Conservation (phyloP, 257 asterid genomes). For the Fraxinus pennsylvanica region DNA sequence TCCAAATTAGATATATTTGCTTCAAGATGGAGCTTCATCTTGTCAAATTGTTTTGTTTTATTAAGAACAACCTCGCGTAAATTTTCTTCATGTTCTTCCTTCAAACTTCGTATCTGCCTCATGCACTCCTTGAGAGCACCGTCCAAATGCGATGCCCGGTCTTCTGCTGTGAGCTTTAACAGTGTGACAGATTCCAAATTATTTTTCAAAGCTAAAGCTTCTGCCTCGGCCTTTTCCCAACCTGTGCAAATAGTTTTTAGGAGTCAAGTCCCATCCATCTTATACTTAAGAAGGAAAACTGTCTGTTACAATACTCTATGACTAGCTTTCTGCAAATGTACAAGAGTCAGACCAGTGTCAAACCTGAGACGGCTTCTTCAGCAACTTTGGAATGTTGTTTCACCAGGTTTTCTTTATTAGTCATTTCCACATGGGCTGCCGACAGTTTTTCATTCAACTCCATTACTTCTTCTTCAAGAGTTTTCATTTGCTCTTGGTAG, state of each 20-base stretch:
- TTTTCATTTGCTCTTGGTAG: slow-evolving; percentile 51
- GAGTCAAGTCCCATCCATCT: slow-evolving; percentile 25
- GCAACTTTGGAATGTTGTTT: slow-evolving; percentile 98
- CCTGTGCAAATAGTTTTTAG: slow-evolving; percentile 48
- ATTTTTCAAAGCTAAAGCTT: slow-evolving; percentile 78
- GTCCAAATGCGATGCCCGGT: slow-evolving; percentile 81
- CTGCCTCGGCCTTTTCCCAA: slow-evolving; percentile 99
- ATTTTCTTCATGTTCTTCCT: slow-evolving; percentile 81
- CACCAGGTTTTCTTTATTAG: slow-evolving; percentile 75
- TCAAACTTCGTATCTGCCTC: slow-evolving; percentile 85
- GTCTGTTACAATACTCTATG: neutral
- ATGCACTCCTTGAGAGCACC: slow-evolving; percentile 97
- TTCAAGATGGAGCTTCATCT: slow-evolving; percentile 78
- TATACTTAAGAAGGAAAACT: neutral
- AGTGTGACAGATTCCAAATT: slow-evolving; percentile 92
- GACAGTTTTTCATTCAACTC: slow-evolving; percentile 78
- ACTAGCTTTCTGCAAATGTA: neutral
- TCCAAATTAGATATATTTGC: slow-evolving; percentile 61
- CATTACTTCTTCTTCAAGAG: slow-evolving; percentile 66
- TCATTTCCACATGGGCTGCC: slow-evolving; percentile 69
- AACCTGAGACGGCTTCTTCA: slow-evolving; percentile 99
- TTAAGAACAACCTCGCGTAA: slow-evolving; percentile 63
- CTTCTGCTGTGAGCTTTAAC: slow-evolving; percentile 93
- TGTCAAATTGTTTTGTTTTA: slow-evolving; percentile 73
- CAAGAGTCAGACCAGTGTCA: neutral